Base-by-base conservation (phyloP, 768 basidiomycete genomes). In the Lactarius hatsudake region DNA sequence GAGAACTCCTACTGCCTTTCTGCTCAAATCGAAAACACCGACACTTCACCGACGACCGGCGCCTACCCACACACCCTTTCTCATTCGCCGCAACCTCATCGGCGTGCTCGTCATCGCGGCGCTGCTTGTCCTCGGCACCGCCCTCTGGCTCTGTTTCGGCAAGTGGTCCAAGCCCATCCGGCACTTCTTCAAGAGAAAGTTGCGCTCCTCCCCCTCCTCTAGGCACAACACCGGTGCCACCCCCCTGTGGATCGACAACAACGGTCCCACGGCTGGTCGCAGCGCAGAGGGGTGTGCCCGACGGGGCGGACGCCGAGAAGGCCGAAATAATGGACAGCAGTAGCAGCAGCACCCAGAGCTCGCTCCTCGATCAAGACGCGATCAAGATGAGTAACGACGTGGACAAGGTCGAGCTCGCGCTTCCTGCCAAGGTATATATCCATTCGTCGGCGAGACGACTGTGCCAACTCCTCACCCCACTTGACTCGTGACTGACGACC, bases 111-210 rank as follows among this genome's bases (percentile, higher is more conserved):
- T 73, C 63, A 63, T 76, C 64, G 73, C 66, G 28, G 58, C 71
- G 13, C 64, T 71, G 5, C 23, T 69, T 12, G 20, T 61, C 36
- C 45, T 64, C 59, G 70, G 51, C 10, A 13, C 66, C 69, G 63
- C 57, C 23, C 74, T 77, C 61, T 74, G 72, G 72, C 62, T 74
- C 63, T 64, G 69, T 53, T 73, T 75, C 54, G 72, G 72, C 45
- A 67, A 71, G 64, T 73, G 72, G 72, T 69, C 73, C 45, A 66
- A 69, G 42, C 53, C 72, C 17, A 51, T 69, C 17, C 70, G 70
- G n/a, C 64, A 61, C 20, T 61, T 69, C 62, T 54, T 65, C 54
- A 59, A 65, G 7, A 34, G 68, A 17, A 32, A 63, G 43, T 23
- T 20, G 13, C 64, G 48, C 42, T 26, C 40, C 13, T 51, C 28